Base-by-base conservation (phyloP, 2,329 filamentous ascomycete genomes). In the Pseudopyrenochaeta lycopersici region DNA sequence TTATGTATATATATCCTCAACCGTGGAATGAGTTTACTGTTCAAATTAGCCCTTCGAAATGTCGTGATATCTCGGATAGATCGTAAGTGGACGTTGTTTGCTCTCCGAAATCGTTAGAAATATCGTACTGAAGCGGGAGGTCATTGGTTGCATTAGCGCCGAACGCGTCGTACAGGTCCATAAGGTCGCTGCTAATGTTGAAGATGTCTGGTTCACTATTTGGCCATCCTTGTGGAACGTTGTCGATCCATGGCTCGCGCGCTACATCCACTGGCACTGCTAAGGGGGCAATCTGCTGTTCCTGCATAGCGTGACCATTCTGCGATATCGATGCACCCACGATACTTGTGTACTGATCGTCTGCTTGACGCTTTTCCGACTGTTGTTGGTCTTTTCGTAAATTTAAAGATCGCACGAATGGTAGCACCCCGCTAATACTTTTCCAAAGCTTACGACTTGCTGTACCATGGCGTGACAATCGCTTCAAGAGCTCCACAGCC, bases 381-480 rank as follows among this genome's bases (percentile, higher is more conserved):
- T 4, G 2, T 1, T 39, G 40, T 18, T 21, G 43, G 7, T 30
- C 15, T 17, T 31, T 15, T 20, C 39, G 41, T 14, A 32, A 32
- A 3, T 49, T 48, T 7, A 66, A 33, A 1, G 63, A 62, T 18
- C 51, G 55, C 1, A 66, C 43, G 10, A 59, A 47, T 2, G 63
- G 63, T 17, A 66, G 18, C 2, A 66, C 44, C 15, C 61, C 61
- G 3, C 57, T 54, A 33, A 66, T 54, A 33, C 56, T 66, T 36
- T 59, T 62, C 63, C 63, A 66, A 14, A 66, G 49, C 15, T 59
- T 57, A 11, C 52, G 56, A 48, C 61, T 64, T 14, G 63, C 60
- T 1, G 52, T 60, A 11, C 61, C 52, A 23, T 61, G 52, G 11
- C 48, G 52, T 14, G 63, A 64, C 12, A 66, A 63, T 3, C 61